Evolutionary conservation across 352 stramenopile genomes (phyloP).

Genomic region (Blastocystis hominis): DNA sequence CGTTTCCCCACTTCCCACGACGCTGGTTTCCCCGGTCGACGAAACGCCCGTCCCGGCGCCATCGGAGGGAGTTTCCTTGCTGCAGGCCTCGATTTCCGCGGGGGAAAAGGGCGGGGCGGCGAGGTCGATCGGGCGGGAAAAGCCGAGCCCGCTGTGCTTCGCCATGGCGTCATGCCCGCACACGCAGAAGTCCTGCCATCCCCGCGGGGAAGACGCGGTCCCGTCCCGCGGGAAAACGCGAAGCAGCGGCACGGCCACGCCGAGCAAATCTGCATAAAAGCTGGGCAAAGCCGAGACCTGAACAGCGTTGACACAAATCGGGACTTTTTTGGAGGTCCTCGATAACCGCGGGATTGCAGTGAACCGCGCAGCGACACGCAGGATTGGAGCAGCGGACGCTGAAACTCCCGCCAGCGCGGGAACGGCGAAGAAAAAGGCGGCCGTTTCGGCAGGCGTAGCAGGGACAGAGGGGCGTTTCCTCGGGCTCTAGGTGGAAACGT

Average conservation of each 20-base stretch:
- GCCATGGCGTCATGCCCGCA: not conserved
- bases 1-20: not conserved
- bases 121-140: not conserved
- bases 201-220: not conserved
- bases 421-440: not conserved
- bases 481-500: conserved; percentile 14
- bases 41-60: not conserved
- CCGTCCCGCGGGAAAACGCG: not conserved
- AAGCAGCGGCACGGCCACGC: not conserved
- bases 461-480: not conserved
- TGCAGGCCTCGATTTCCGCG: not conserved
- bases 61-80: not conserved
- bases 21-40: not conserved
- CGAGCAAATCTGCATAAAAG: not conserved
- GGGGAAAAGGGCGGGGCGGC: not conserved
- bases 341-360: not conserved
- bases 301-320: not conserved
- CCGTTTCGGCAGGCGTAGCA: not conserved
- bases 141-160: not conserved
- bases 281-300: not conserved
- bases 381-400: not conserved
- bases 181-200: not conserved
- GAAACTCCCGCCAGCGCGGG: not conserved
- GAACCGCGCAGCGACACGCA: not conserved
- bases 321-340: not conserved